Conservation (phyloP, 2,329 filamentous ascomycete species). For the Ophiostoma ips region DNA sequence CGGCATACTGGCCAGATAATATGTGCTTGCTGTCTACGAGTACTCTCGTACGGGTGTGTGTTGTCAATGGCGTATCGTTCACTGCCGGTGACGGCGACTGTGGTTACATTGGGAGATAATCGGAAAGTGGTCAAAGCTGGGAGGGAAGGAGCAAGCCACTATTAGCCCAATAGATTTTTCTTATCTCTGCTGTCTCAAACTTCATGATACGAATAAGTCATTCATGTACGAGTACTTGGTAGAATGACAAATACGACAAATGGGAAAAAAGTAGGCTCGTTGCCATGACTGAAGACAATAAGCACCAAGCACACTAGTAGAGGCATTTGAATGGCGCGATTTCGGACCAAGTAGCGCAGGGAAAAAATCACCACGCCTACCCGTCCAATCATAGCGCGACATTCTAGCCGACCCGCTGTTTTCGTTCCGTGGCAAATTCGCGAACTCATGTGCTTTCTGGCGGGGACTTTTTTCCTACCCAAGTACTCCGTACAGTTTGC, state of each 20-base stretch:
- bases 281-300: too few species aligned
- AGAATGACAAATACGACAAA: not conserved
- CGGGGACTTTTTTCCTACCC: too few species aligned
- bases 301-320: not conserved
- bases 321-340: slow-evolving; percentile 6
- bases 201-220: too few species aligned
- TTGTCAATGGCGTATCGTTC: not conserved
- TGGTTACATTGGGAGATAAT: not conserved
- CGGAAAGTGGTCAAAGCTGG: not conserved
- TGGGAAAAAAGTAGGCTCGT: too few species aligned
- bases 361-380: slow-evolving; percentile 1
- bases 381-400: slow-evolving; percentile 9
- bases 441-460: slow-evolving; percentile 12
- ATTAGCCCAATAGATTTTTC: too few species aligned
- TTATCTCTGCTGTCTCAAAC: too few species aligned
- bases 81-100: not conserved
- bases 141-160: not conserved
- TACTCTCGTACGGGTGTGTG: not conserved
- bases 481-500: too few species aligned
- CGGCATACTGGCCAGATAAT: not conserved
- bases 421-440: slow-evolving; percentile 7
- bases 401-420: slow-evolving; percentile 2
- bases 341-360: slow-evolving; percentile 4
- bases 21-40: not conserved
- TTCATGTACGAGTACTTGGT: not conserved